These are phyloP conservation scores for Paralagenidium karlingii DNA, from an alignment of 352 stramenopile genomes.

Conservation along the genomic window DNA sequence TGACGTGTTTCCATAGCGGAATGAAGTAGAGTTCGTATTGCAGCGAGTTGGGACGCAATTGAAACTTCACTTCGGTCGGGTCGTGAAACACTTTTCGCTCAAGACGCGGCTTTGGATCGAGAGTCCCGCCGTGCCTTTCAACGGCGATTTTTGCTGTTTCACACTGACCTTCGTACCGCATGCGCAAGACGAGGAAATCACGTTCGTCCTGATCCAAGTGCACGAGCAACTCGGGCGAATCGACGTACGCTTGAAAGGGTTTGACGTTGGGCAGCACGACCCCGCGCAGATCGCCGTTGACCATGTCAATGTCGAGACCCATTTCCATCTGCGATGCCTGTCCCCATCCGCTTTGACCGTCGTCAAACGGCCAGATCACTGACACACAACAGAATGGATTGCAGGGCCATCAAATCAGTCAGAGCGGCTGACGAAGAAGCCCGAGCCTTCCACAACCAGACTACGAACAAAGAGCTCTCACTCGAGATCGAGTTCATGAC, in stretches of 20 bases:
- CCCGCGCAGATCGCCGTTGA: conserved; percentile 24
- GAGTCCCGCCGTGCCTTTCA: conserved; percentile 25
- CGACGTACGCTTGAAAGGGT: conserved; percentile 25
- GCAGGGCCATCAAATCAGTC: too few relatives aligned
- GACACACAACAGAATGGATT: too few relatives aligned
- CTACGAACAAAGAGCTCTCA: too few relatives aligned
- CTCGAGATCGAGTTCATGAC: too few relatives aligned
- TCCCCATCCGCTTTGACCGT: conserved; percentile 39
- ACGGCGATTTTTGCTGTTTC: conserved; percentile 36
- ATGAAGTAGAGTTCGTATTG: conserved; percentile 45
- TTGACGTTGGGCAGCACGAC: conserved; percentile 22
- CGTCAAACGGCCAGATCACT: conserved; percentile 54
- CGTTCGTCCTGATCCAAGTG: conserved; percentile 30
- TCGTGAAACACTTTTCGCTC: conserved; percentile 22
- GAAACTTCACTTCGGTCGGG: conserved; percentile 43
- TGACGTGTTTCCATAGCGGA: conserved; percentile 43
- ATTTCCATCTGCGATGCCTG: conserved; percentile 53
- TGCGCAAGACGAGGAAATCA: conserved; percentile 40
- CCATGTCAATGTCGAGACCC: conserved; percentile 39
- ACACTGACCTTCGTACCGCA: conserved; percentile 45
- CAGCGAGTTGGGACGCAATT: conserved; percentile 10
- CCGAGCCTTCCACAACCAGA: too few relatives aligned
- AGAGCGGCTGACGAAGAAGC: too few relatives aligned
- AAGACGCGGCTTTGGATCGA: conserved; percentile 9
- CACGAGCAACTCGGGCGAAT: conserved; percentile 42